Evolutionary conservation across 305 asterid species (phyloP).

Genomic region (Solanum chacoense): DNA sequence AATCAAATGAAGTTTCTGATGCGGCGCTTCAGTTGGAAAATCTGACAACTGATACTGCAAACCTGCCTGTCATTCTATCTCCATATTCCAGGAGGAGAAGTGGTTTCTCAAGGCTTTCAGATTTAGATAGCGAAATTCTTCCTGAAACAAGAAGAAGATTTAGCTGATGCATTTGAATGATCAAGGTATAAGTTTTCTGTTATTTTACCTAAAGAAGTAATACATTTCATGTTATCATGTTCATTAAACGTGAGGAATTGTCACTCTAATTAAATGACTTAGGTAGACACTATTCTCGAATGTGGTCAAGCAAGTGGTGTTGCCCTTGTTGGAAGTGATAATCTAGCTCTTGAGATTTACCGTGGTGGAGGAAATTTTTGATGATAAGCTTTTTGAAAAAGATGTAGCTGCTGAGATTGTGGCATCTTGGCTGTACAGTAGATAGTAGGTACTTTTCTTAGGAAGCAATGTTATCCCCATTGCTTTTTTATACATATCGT

Average conservation of each 20-base stretch:
- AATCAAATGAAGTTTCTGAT: slow-evolving; percentile 20
- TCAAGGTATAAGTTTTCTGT: slow-evolving; percentile 8
- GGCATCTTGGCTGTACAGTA: neutral
- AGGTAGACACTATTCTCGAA: neutral
- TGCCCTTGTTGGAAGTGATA: neutral
- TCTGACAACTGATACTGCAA: neutral
- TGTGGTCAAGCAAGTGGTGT: neutral
- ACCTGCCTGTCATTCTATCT: slow-evolving; percentile 13
- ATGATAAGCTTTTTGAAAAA: neutral
- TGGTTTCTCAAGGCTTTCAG: slow-evolving; percentile 29
- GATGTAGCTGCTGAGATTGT: neutral
- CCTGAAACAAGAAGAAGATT: slow-evolving; percentile 58
- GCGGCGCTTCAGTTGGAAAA: slow-evolving; percentile 11
- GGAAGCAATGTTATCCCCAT: neutral
- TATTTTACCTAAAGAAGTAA: neutral
- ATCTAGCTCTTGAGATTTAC: neutral
- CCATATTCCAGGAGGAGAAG: slow-evolving; percentile 35
- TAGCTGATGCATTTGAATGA: slow-evolving; percentile 23
- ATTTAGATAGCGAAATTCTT: slow-evolving; percentile 22
- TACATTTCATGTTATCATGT: neutral
- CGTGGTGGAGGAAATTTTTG: neutral
- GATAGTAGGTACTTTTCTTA: neutral
- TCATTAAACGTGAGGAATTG: neutral
- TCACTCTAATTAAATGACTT: neutral
- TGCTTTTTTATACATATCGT: neutral